Percentiles rank a stretch among this genome's conserved stretches.
phyloP scores from a whole-genome alignment of 2,329 filamentous ascomycete genomes.

The Raffaelea arxii region DNA sequence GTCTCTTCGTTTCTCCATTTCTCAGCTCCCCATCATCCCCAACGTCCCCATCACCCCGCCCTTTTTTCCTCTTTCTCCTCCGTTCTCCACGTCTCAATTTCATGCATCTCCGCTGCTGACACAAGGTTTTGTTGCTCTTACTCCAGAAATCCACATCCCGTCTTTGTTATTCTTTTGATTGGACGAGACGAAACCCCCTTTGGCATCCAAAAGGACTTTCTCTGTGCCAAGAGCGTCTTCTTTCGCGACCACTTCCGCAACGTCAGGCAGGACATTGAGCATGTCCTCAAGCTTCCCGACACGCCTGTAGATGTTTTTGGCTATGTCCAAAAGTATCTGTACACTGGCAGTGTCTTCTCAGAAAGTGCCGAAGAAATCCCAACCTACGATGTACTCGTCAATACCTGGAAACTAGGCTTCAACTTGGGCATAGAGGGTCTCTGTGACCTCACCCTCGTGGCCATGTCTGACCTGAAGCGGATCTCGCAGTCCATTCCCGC shows the following conservation, averaged over 20 bases:
- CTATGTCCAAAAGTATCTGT: slow-evolving; percentile 45
- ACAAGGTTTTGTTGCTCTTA: not conserved
- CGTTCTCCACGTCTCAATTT: not conserved
- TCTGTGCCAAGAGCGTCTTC: slow-evolving; percentile 40
- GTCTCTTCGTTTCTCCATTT: not conserved
- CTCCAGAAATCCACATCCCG: slow-evolving; percentile 41
- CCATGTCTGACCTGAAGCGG: slow-evolving; percentile 46
- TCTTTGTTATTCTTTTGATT: slow-evolving; percentile 45
- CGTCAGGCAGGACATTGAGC: slow-evolving; percentile 31
- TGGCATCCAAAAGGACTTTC: slow-evolving; percentile 48
- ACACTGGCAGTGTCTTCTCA: slow-evolving; percentile 37
- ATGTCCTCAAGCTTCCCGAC: slow-evolving; percentile 39
- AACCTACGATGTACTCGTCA: slow-evolving; percentile 44
- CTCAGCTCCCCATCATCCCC: not conserved
- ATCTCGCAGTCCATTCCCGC: slow-evolving; percentile 46
- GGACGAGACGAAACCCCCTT: slow-evolving; percentile 43
- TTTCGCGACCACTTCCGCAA: slow-evolving; percentile 36
- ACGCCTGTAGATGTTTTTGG: slow-evolving; percentile 41
- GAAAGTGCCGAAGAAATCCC: slow-evolving; percentile 29
- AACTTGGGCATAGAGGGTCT: slow-evolving; percentile 43
- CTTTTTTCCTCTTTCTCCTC: not conserved
- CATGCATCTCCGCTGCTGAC: too few species aligned
- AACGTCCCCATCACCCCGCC: not conserved
- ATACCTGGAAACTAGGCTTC: slow-evolving; percentile 46
- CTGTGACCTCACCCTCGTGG: slow-evolving; percentile 44